Percentiles rank a stretch among this genome's conserved stretches.
Evolutionary conservation across 768 basidiomycete genomes (phyloP).

Genomic region (Trametes maxima): DNA sequence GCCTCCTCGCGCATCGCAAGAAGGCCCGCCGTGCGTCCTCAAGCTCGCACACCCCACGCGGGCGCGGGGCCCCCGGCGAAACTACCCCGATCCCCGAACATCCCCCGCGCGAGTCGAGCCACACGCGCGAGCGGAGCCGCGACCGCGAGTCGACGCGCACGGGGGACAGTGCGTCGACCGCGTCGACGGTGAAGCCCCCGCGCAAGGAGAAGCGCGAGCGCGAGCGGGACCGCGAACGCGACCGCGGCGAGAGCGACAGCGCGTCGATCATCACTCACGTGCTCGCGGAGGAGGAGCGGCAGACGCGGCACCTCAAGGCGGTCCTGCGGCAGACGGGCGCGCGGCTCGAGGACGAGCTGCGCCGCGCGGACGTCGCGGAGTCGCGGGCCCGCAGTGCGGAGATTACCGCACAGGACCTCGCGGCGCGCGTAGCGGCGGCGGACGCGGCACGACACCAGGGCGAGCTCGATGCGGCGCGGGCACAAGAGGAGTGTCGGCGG

Average conservation of each 20-base stretch:
- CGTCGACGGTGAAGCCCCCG: conserved; percentile 26
- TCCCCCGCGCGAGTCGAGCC: conserved; percentile 1
- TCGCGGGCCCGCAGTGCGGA: conserved; percentile 56
- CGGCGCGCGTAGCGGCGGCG: conserved; percentile 40
- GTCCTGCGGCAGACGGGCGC: conserved; percentile 53
- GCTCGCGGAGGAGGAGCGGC: conserved; percentile 57
- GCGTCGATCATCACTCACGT: conserved; percentile 39
- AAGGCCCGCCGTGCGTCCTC: conserved; percentile 40
- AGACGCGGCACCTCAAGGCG: conserved; percentile 55
- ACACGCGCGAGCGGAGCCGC: conserved; percentile 10
- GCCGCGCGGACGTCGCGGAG: conserved; percentile 53
- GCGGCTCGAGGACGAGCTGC: conserved; percentile 57
- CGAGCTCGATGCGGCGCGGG: conserved; percentile 43
- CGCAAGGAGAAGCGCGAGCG: conserved; percentile 39
- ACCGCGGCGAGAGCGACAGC: conserved; percentile 26
- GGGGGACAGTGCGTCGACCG: conserved; percentile 15
- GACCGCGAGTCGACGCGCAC: conserved; percentile 17
- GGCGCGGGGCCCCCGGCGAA: conserved; percentile 32
- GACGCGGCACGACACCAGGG: conserved; percentile 45
- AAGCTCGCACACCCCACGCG: conserved; percentile 32
- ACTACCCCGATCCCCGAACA: not conserved
- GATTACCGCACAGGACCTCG: conserved; percentile 45
- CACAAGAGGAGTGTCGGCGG: conserved; percentile 47
- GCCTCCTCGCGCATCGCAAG: conserved; percentile 39
- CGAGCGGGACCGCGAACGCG: conserved; percentile 21